Conservation (phyloP, 495 filamentous ascomycete species). For the Cetradonia linearis region DNA sequence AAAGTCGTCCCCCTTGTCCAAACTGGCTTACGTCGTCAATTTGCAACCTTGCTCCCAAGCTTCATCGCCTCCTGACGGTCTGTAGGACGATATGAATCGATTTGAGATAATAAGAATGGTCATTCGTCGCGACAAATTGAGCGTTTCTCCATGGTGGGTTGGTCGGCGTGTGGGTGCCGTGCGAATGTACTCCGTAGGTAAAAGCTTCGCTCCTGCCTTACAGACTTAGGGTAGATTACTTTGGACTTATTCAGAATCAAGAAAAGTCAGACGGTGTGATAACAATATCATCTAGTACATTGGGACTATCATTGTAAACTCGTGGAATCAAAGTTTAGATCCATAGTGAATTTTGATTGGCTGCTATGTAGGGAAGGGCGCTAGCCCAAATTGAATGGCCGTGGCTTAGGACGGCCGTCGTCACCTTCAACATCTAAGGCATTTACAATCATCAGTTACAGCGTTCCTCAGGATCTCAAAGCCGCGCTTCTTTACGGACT, state of each 20-base stretch:
- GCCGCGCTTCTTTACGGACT: background rate
- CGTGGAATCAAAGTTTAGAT: background rate
- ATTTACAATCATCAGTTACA: background rate
- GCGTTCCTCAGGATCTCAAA: conserved; percentile 14
- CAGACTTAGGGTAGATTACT: background rate
- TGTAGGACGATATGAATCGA: background rate
- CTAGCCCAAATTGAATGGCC: background rate
- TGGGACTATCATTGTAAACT: background rate
- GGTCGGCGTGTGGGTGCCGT: background rate
- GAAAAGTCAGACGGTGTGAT: background rate
- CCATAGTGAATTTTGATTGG: conserved; percentile 1
- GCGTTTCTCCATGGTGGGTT: background rate
- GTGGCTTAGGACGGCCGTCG: background rate
- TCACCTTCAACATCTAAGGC: background rate
- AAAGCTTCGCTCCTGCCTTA: background rate
- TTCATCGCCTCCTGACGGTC: background rate
- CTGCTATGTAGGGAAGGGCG: background rate
- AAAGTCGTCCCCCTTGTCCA: background rate
- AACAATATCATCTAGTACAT: background rate
- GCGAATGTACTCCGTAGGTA: background rate
- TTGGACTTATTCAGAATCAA: background rate
- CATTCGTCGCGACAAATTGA: background rate
- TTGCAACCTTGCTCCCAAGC: background rate
- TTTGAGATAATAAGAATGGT: background rate
- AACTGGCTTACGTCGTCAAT: background rate